Conservation (phyloP, 352 stramenopile species). For the Phytophthora pini region DNA sequence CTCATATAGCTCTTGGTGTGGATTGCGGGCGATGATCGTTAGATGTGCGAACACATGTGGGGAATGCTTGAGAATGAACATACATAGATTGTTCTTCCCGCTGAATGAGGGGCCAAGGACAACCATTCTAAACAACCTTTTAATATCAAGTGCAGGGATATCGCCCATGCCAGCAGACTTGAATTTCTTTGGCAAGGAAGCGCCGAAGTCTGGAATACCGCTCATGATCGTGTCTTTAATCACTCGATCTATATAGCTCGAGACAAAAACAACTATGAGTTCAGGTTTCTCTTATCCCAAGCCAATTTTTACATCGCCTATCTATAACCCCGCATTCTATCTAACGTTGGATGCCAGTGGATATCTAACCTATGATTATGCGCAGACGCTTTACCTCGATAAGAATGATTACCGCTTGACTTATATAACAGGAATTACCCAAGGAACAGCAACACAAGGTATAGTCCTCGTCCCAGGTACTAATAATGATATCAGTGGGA, state of each 20-base stretch:
- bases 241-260: conserved; percentile 8
- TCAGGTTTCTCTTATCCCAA: conserved; percentile 6
- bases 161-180: background rate
- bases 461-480: too few relatives aligned
- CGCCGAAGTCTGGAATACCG: conserved; percentile 10
- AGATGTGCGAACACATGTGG: conserved; percentile 15
- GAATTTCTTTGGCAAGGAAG: conserved; percentile 6
- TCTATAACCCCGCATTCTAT: conserved; percentile 16
- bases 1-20: conserved; percentile 3
- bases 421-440: background rate
- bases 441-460: too few relatives aligned
- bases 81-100: conserved; percentile 8
- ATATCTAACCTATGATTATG: conserved; percentile 6
- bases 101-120: background rate
- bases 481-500: too few relatives aligned
- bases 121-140: conserved; percentile 9
- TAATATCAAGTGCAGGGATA: conserved; percentile 2
- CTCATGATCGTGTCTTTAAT: conserved; percentile 5
- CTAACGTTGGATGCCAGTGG: conserved; percentile 2
- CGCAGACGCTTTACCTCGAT: conserved; percentile 1
- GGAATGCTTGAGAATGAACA: conserved; percentile 16
- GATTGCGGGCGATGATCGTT: conserved; percentile 15
- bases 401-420: conserved; percentile 13
- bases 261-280: conserved; percentile 7
- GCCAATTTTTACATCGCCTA: conserved; percentile 6